A percentile compares a stretch with the other conserved stretches of the same genome.
These are phyloP conservation scores for Xerophyta viscosa DNA, from an alignment of 106 monocot species.

Conservation along the genomic window DNA sequence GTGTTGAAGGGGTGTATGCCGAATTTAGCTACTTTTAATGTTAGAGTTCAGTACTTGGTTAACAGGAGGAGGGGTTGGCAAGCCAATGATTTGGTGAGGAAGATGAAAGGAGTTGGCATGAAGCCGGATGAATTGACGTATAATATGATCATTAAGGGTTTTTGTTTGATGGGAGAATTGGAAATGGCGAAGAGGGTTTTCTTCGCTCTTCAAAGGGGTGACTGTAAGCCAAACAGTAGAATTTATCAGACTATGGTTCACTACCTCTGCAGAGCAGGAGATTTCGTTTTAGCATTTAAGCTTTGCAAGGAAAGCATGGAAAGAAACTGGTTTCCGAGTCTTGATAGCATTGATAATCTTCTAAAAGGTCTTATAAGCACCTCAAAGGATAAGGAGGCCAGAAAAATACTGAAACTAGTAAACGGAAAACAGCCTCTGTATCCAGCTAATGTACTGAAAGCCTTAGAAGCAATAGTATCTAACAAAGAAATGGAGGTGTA, in stretches of 20 bases:
- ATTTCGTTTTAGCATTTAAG: slow-evolving; percentile 76
- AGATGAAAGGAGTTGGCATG: slow-evolving; percentile 47
- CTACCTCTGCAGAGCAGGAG: slow-evolving; percentile 68
- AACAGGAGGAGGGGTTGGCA: slow-evolving; percentile 62
- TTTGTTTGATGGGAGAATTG: slow-evolving; percentile 59
- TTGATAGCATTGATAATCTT: slow-evolving; percentile 38
- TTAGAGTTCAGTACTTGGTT: slow-evolving; percentile 77
- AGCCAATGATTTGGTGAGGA: slow-evolving; percentile 53
- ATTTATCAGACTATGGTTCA: slow-evolving; percentile 95
- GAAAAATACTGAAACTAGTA: slow-evolving; percentile 64
- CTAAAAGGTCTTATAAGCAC: slow-evolving; percentile 49
- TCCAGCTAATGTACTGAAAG: slow-evolving; percentile 37
- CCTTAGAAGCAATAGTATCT: slow-evolving; percentile 28
- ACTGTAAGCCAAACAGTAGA: slow-evolving; percentile 66
- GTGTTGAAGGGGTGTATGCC: slow-evolving; percentile 55
- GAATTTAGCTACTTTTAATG: slow-evolving; percentile 81
- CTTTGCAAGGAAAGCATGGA: slow-evolving; percentile 83
- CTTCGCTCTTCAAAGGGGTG: slow-evolving; percentile 46
- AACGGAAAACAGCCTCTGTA: slow-evolving; percentile 35
- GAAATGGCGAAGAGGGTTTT: slow-evolving; percentile 84
- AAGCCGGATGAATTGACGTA: slow-evolving; percentile 75
- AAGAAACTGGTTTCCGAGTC: slow-evolving; percentile 78
- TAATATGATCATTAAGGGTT: slow-evolving; percentile 91
- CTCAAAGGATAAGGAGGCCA: slow-evolving; percentile 50
- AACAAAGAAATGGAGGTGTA: no score